Percentiles rank a stretch among this genome's conserved stretches.
These are phyloP conservation scores for Cryomyces antarcticus DNA, from an alignment of 495 filamentous ascomycete genomes.

Conservation along the genomic window DNA sequence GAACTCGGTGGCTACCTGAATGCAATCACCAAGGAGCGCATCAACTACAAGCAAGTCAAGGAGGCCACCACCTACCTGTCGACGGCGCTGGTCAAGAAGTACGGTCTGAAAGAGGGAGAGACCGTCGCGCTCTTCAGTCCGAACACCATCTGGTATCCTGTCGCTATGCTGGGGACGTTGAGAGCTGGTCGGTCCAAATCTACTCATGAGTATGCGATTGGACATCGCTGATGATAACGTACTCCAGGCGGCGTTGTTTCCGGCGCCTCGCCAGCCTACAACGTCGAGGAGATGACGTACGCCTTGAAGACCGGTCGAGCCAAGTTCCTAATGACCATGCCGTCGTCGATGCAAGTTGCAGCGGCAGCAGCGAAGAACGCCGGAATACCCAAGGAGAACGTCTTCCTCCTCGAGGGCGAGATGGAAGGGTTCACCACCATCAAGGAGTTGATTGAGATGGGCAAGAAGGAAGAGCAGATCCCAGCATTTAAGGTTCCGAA, in stretches of 20 bases:
- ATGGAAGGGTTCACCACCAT: conserved; percentile 27
- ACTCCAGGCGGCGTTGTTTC: conserved; percentile 26
- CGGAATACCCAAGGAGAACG: conserved; percentile 26
- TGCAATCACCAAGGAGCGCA: conserved; percentile 31
- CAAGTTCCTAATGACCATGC: conserved; percentile 34
- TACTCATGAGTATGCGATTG: no score
- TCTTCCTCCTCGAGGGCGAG: conserved; percentile 35
- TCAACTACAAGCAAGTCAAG: conserved; percentile 32
- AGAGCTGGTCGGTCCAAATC: conserved; percentile 13
- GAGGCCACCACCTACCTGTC: conserved; percentile 30
- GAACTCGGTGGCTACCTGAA: conserved; percentile 31
- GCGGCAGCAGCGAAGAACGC: conserved; percentile 28
- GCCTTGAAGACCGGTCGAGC: conserved; percentile 31
- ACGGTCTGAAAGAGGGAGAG: conserved; percentile 27
- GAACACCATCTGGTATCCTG: conserved; percentile 41
- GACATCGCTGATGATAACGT: no score
- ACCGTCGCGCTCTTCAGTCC: conserved; percentile 34
- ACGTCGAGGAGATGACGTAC: conserved; percentile 41
- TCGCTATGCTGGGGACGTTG: conserved; percentile 33
- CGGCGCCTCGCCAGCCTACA: conserved; percentile 37
- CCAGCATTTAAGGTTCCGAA: conserved; percentile 22
- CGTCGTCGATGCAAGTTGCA: conserved; percentile 28
- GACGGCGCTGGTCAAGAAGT: conserved; percentile 31
- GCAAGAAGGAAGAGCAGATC: conserved; percentile 21
- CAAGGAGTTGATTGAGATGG: conserved; percentile 27